These are phyloP conservation scores for Quercus suber DNA, from an alignment of 306 rosid species.

Conservation along the genomic window DNA sequence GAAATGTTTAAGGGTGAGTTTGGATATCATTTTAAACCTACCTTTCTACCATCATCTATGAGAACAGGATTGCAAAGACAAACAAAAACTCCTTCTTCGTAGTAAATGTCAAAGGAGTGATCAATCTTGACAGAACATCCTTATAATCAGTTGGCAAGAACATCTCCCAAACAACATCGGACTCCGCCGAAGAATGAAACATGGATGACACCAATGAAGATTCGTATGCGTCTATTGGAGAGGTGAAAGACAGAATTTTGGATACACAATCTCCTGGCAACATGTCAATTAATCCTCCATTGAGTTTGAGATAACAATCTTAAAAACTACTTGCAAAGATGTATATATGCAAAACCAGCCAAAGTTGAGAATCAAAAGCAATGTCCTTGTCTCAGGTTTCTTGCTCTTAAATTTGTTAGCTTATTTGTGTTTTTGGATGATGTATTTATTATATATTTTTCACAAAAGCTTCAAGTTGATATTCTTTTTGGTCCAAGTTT, in stretches of 20 bases:
- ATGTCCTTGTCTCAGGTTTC: not conserved
- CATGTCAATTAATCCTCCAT: conserved; percentile 5
- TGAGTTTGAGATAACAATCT: not conserved
- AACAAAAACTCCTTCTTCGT: conserved; percentile 46
- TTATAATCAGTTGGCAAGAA: conserved; percentile 52
- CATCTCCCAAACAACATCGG: conserved; percentile 53
- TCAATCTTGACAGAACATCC: conserved; percentile 31
- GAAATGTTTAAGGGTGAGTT: too few relatives aligned
- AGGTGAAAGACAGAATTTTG: conserved; percentile 34
- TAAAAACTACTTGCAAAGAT: not conserved
- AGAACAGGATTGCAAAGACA: conserved; percentile 37
- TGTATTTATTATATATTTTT: not conserved
- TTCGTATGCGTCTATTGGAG: conserved; percentile 45
- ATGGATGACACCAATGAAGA: conserved; percentile 40
- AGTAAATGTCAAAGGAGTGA: conserved; percentile 22
- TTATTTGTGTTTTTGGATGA: not conserved
- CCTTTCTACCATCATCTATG: conserved; percentile 52
- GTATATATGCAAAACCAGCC: too few relatives aligned
- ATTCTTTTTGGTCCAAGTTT: not conserved
- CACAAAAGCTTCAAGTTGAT: not conserved
- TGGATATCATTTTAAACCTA: not conserved
- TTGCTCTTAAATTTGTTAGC: not conserved
- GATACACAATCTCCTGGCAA: conserved; percentile 51
- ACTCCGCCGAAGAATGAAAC: conserved; percentile 34
- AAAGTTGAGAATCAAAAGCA: not conserved